These are phyloP conservation scores for Spizellomyces punctatus DNA, from an alignment of 192 early-diverging fungal species.

Conservation along the genomic window DNA sequence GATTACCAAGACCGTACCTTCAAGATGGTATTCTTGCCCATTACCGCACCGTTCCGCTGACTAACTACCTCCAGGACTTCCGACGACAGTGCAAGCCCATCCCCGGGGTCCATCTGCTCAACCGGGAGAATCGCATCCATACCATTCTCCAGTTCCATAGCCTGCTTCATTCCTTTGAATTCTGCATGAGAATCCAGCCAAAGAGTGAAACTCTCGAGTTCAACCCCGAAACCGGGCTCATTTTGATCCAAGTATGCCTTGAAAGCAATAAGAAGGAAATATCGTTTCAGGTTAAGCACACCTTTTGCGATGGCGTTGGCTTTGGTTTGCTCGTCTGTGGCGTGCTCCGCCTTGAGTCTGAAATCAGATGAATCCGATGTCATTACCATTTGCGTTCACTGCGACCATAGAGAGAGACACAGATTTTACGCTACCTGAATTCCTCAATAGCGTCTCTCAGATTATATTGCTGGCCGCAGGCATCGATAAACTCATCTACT, in stretches of 20 bases:
- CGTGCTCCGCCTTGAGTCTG: conserved; percentile 35
- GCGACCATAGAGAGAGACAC: no score
- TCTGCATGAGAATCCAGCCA: conserved; percentile 61
- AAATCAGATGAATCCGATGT: no score
- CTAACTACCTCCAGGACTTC: conserved; percentile 61
- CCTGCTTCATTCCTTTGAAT: conserved; percentile 47
- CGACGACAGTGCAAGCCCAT: conserved; percentile 59
- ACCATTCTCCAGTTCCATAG: conserved; percentile 35
- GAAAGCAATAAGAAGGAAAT: conserved; percentile 64
- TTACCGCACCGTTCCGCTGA: conserved; percentile 53
- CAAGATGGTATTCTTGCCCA: conserved; percentile 60
- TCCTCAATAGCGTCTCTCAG: conserved; percentile 60
- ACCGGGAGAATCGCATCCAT: conserved; percentile 39
- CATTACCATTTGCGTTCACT: no score
- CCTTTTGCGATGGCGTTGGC: conserved; percentile 26
- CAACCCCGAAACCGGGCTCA: conserved; percentile 17
- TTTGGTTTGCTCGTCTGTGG: conserved; percentile 23
- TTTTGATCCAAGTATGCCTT: conserved; percentile 56
- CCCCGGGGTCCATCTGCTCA: conserved; percentile 50
- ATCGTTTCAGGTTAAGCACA: conserved; percentile 42
- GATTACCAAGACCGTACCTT: conserved; percentile 35
- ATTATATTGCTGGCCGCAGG: conserved; percentile 49
- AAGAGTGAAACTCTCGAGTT: conserved; percentile 50
- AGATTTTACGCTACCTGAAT: conserved; percentile 12
- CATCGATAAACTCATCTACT: conserved; percentile 62